A percentile compares a stretch with the other conserved stretches of the same genome.
phyloP scores from a whole-genome alignment of 2,329 filamentous ascomycete genomes.

The Chaetoscypha palmicola region DNA sequence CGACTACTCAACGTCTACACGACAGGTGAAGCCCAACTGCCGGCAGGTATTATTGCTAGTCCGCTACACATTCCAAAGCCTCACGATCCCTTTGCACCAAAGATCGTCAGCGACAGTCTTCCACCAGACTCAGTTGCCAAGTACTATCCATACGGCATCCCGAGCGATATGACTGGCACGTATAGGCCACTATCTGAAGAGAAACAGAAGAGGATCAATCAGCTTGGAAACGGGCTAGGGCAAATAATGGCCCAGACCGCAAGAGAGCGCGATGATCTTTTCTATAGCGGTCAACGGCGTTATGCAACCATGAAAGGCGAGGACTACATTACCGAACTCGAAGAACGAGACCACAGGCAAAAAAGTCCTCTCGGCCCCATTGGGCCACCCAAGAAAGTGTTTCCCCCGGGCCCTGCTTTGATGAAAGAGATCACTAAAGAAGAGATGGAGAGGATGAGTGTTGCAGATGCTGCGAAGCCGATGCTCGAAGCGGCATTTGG shows the following conservation, averaged over 20 bases:
- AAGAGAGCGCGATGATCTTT: slow-evolving; percentile 22
- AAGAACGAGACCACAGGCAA: slow-evolving; percentile 6
- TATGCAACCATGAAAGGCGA: slow-evolving; percentile 22
- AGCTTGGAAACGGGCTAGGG: not conserved
- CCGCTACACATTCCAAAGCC: not conserved
- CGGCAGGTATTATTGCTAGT: not conserved
- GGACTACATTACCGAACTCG: slow-evolving; percentile 21
- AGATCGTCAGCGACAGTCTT: slow-evolving; percentile 24
- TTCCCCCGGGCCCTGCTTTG: slow-evolving; percentile 7
- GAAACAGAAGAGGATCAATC: slow-evolving; percentile 10
- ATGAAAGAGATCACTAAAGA: slow-evolving; percentile 15
- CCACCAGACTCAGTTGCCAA: slow-evolving; percentile 16
- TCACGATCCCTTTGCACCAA: slow-evolving; percentile 7
- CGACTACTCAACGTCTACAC: slow-evolving; percentile 1
- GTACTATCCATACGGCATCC: slow-evolving; percentile 28
- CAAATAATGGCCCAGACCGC: slow-evolving; percentile 11
- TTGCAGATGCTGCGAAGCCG: slow-evolving; percentile 19
- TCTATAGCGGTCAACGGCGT: slow-evolving; percentile 26
- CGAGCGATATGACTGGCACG: slow-evolving; percentile 19
- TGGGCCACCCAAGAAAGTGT: slow-evolving; percentile 13
- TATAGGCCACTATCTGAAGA: slow-evolving; percentile 16
- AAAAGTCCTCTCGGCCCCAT: slow-evolving; percentile 15
- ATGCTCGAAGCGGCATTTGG: slow-evolving; percentile 25
- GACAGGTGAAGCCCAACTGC: slow-evolving; percentile 1
- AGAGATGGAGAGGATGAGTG: slow-evolving; percentile 22